A percentile compares a stretch with the other conserved stretches of the same genome.
Conservation (phyloP, 306 rosid species). For the Rosa persica region DNA sequence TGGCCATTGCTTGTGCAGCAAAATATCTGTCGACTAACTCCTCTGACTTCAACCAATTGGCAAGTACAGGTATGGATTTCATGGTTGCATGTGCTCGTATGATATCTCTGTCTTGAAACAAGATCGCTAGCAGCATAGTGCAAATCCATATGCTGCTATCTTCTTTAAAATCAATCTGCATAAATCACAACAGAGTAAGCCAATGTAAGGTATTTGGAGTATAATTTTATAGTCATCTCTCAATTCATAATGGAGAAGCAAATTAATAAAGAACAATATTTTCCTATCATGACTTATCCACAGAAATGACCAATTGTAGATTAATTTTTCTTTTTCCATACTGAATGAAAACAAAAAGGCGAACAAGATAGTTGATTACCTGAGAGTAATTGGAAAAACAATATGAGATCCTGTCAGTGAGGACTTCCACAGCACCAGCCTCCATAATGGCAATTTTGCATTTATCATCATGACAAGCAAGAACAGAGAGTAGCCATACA, state of each 20-base stretch:
- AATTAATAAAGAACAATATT: conserved; percentile 20
- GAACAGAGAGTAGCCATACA: conserved; percentile 85
- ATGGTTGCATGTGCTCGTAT: conserved; percentile 82
- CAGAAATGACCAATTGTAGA: conserved; percentile 9
- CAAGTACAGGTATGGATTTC: conserved; percentile 80
- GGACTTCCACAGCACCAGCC: conserved; percentile 90
- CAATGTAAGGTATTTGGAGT: conserved; percentile 21
- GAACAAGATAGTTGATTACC: conserved; percentile 50
- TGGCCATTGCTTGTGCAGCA: conserved; percentile 91
- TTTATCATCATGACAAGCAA: conserved; percentile 80
- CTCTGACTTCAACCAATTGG: conserved; percentile 84
- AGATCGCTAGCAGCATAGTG: conserved; percentile 77
- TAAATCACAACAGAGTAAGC: conserved; percentile 31
- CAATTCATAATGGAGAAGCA: conserved; percentile 7
- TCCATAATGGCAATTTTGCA: conserved; percentile 76
- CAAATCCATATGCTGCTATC: conserved; percentile 90
- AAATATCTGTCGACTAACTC: conserved; percentile 79
- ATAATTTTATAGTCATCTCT: conserved; percentile 12
- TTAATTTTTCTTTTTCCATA: conserved; percentile 9
- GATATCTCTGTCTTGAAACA: conserved; percentile 94
- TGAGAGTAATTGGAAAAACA: conserved; percentile 71
- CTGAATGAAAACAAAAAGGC: conserved; percentile 10
- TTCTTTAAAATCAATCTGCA: conserved; percentile 84
- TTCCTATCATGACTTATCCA: conserved; percentile 12
- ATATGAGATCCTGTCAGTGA: conserved; percentile 76